Evolutionary conservation across 2,329 filamentous ascomycete species (phyloP), one percentile per base, ranked within the genome.

Genomic region (Penicillium verrucosum): DNA sequence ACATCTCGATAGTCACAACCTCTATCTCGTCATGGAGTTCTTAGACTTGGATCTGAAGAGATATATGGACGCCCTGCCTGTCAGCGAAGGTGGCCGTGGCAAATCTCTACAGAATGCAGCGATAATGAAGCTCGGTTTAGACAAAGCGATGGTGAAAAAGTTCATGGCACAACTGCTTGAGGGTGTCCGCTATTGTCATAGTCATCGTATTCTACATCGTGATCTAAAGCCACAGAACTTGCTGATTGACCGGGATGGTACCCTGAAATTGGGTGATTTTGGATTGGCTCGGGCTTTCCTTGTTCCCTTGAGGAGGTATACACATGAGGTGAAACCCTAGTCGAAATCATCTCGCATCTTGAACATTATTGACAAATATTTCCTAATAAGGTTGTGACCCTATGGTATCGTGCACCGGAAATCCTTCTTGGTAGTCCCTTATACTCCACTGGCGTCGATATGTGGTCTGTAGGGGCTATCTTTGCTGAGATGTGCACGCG

Each of bases 401-500:
- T 96, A 56, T 96, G 92, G 92, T 96, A 96, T 73, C 88, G 92
- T 60, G 84, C 91, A 7, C 92, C 92, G 1, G 92, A 96, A 74
- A 95, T 96, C 75, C 82, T 96, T 18, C 85, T 96, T 1, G 92
- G 92, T 71, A 90, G 92, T 54, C 87, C 92, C 50, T 90, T 95
- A 73, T 96, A 96, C 78, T 94, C 89, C 14, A 96, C 92, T 14
- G 91, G 92, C 56, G 91, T 96, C 41, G 92, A 96, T 71, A 96
- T 96, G 89, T 96, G 92, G 92, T 94, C 90, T 34, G 87, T 92
- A 47, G 92, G 92, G 59, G 94, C 91, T 75, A 96, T 96, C 74
- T 96, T 96, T 74, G 92, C 92, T 10, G 92, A 96, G 76, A 96
- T 96, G 92, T 95, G 90, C 77, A 96, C 92, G 1, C 85, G 90